Evolutionary conservation across 2,329 filamentous ascomycete species (phyloP), one percentile per base, ranked within the genome.

Genomic region (Plectosphaerella plurivora): DNA sequence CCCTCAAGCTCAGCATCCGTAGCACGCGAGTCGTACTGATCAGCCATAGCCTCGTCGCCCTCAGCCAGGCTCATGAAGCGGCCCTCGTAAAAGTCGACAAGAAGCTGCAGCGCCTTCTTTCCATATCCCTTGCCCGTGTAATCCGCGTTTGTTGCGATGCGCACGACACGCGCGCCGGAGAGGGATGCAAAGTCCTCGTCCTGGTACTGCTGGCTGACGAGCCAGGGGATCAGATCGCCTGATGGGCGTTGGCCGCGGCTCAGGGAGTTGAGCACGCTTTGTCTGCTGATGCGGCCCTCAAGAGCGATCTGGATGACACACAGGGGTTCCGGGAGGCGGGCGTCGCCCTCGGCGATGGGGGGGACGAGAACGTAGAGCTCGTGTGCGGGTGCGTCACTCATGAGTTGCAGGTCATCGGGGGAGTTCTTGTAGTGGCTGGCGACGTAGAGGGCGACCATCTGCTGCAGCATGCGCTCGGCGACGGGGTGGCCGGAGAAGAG

Each of bases 341-440:
- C 86, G 51, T 85, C 85, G 50, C 86, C 83, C 59, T 93, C 89
- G 3, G 88, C 79, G 15, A 93, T 84, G 0, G 94, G 93, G 3
- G 92, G 88, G 3, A 96, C 91, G 22, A 99, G 83, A 10, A 97
- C 94, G 63, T 94, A 99, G 7, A 99, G 82, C 67, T 97, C 92
- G 70, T 99, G 94, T 1, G 94, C 93, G 1, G 94, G 94, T 1
- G 94, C 94, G 70, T 99, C 94, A 56, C 91, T 96, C 91, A 25
- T 96, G 53, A 99, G 82, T 68, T 97, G 94, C n/a, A 99, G 79
- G 63, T 99, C 94, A 63, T 99, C 96, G 0, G 94, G 94, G 0
- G 92, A 91, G 72, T 99, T 99, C 72, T 97, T 97, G 78, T 99
- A 97, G 70, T 96, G 91, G 50, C 91, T 96, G 25, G 94, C 91